phyloP scores from a whole-genome alignment of 2,329 filamentous ascomycete genomes.

The Pseudogymnoascus sp. region DNA sequence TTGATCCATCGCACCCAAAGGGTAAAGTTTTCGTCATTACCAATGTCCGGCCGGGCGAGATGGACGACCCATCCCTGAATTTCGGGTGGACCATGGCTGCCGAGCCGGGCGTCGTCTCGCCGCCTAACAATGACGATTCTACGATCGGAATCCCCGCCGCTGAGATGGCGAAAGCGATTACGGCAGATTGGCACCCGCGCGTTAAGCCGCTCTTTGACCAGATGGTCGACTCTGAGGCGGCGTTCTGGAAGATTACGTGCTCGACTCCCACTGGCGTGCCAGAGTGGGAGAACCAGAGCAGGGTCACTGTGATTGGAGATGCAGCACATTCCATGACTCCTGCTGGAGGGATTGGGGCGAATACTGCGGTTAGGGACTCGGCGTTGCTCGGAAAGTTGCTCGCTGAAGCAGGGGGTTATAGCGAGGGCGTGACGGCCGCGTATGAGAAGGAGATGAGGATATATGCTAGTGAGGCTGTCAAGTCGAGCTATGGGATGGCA shows the following conservation, averaged over 20 bases:
- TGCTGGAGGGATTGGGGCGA: conserved; percentile 48
- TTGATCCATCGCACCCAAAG: conserved; percentile 40
- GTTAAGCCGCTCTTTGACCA: conserved; percentile 51
- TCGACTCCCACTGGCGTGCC: conserved; percentile 53
- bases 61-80: conserved; percentile 47
- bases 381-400: conserved; percentile 47
- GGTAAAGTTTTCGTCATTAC: conserved; percentile 52
- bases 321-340: conserved; percentile 53
- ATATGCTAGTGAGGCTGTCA: conserved; percentile 50
- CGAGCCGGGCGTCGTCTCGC: conserved; percentile 47
- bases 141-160: conserved; percentile 51
- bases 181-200: conserved; percentile 47
- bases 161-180: conserved; percentile 48
- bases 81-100: conserved; percentile 61
- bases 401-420: conserved; percentile 45
- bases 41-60: conserved; percentile 53
- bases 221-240: conserved; percentile 49
- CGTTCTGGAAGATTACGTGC: conserved; percentile 62
- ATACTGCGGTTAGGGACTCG: conserved; percentile 49
- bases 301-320: conserved; percentile 53
- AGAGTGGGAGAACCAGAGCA: conserved; percentile 50
- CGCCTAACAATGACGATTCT: conserved; percentile 53
- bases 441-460: conserved; percentile 58
- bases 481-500: conserved; percentile 45
- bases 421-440: conserved; percentile 44